Evolutionary conservation across 352 stramenopile genomes (phyloP), one percentile per base, ranked within the genome.

Genomic region (Proteromonas lacertae): DNA sequence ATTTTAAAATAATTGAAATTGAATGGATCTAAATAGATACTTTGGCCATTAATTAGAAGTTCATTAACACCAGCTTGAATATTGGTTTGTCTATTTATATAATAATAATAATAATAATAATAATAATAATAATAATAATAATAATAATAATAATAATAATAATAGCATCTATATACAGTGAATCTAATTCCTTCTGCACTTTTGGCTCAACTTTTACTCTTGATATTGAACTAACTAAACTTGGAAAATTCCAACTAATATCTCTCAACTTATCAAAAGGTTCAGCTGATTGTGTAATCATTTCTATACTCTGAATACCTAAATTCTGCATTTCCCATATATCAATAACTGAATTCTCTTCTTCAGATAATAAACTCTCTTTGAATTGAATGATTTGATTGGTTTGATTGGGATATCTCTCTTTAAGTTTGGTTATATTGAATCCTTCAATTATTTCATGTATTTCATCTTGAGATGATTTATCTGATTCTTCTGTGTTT

Each of bases 261-360:
- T 64, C 56, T 33, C 67, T 53, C 30, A 87, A 53, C 13, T 51
- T 58, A 24, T 57, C 56, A 0, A 90, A 48, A 2, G 69, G 65
- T 1, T 28, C 17, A 10, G 24, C 5, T 10, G 24, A 28, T 10
- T 5, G 10, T 5, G 24, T 28, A 10, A 28, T 28, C n/a, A n/a
- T n/a, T n/a, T n/a, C n/a, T n/a, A n/a, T n/a, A n/a, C n/a, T n/a
- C 36, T 72, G 63, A 12, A 81, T 47, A 10, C 68, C 69, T 10
- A 90, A 53, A 42, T 88, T 60, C 32, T 67, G 64, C 41, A 88
- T 52, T 38, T 82, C 65, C 67, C 65, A 81, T 2, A 72, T 53
- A 41, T 78, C 73, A 5, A 73, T 55, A 18, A n/a, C n/a, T n/a
- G n/a, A n/a, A n/a, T n/a, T n/a, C n/a, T n/a, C n/a, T n/a, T n/a